Evolutionary conservation across 495 filamentous ascomycete genomes (phyloP), one percentile per base, ranked within the genome.

Genomic region (Neurospora tetraspora): DNA sequence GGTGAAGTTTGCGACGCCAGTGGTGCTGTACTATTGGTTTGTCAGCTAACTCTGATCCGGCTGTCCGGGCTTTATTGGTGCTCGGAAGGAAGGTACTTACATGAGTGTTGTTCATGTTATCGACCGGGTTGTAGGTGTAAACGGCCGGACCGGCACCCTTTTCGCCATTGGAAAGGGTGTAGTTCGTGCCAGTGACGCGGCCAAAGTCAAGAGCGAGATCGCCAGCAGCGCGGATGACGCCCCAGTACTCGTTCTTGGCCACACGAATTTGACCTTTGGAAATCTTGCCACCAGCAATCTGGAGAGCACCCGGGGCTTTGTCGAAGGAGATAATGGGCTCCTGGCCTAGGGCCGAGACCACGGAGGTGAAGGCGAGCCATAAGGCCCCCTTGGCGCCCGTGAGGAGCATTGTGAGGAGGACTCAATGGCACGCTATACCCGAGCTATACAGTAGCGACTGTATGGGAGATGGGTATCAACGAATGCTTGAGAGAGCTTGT

Each of bases 151-250:
- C n/a, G 20, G 83, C 77, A 40, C 75, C 75, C 36, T 76, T 81
- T 59, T 84, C 79, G 73, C 86, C 85, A 38, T 84, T 85, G 72
- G 84, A 84, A 43, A 89, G 77, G 18, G 85, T 86, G 72, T 90
- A 85, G 76, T 89, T 88, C 42, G 81, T 83, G 27, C 89, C 89
- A 11, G 89, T 91, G 4, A 92, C 90, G 18, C 87, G 85, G 12
- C 89, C 88, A 80, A 94, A 92, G 81, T 94, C 92, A n/a, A 82
- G 78, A 1, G 90, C 87, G 3, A 94, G 83, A 76, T 91, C 89
- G 34, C 86, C 81, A 11, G 88, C 89, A 10, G 90, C 92, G 43
- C 90, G 86, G 70, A 92, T 86, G 23, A 93, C 89, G 53, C 90
- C 91, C 75, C 85, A 87, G 81, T 85, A 92, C 74, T 94, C 91